Evolutionary conservation across 208 protist species (phyloP), one percentile per base, ranked within the genome.

Genomic region (Acanthamoeba healyi): DNA sequence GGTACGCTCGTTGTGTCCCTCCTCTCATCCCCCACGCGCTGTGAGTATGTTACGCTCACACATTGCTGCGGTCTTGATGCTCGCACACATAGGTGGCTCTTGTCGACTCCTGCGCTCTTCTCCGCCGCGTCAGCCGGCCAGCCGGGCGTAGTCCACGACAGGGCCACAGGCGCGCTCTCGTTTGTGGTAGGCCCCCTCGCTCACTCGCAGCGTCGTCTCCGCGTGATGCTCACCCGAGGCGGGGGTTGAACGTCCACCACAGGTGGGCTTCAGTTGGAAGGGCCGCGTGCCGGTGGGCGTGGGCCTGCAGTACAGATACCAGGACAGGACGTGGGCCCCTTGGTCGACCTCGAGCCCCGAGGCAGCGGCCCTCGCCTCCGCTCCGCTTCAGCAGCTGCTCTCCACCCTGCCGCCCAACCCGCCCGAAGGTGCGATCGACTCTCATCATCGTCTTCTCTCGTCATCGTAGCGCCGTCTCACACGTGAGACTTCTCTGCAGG

Each of bases 91-190:
- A 72, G 63, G 34, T 79, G 70, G 70, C 70, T 79, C 36, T 36
- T 79, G 22, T 38, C 70, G 1, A 15, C 70, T 38, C 70, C 70
- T 4, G 36, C 70, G 70, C 36, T 79, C 70, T 79, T 79, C 36
- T 26, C 70, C 19, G 36, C 34, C 7, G 15, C 40, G 46, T 40
- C 81, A 9, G 10, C 44, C 44, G 46, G 81, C 17, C 44, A 56
- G 44, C 81, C 81, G 34, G 81, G 12, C 38, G 29, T 88, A 7
- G 36, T 88, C 34, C 81, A 88, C 81, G 81, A 88, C 46, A 54
- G 38, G 26, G 34, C 49, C n/a, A 34, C 44, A 17, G n/a, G 29
- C 81, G n/a, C 46, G 26, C 29, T 88, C 14, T 88, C 81, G 12
- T 88, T 88, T 61, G 49, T 63, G 81, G 81, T 88, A 88, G 0